These are phyloP conservation scores for Cucumis cinereus DNA, from an alignment of 306 rosid genomes.

Conservation along the genomic window DNA sequence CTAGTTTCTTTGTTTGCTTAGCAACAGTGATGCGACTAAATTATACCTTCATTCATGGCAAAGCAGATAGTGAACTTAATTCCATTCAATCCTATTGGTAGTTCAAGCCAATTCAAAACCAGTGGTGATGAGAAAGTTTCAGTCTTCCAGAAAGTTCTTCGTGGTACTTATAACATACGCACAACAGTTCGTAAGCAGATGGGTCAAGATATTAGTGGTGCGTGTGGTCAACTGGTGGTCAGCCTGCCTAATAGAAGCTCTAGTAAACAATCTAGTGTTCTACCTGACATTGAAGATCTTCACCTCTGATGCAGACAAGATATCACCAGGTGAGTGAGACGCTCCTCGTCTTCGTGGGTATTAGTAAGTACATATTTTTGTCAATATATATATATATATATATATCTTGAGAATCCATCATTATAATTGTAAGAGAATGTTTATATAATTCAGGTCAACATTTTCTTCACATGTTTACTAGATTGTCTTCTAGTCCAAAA, in stretches of 20 bases:
- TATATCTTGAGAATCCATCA: neutral
- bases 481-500: neutral
- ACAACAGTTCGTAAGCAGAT: conserved; percentile 83
- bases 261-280: conserved; percentile 21
- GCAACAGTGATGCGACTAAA: neutral
- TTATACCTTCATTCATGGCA: conserved; percentile 16
- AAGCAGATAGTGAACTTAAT: conserved; percentile 84
- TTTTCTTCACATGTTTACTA: neutral
- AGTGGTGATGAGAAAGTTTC: conserved; percentile 56
- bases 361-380: neutral
- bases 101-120: conserved; percentile 60
- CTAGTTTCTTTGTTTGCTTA: neutral
- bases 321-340: conserved; percentile 15
- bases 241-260: conserved; percentile 39
- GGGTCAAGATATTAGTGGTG: conserved; percentile 97
- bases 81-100: conserved; percentile 91
- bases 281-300: conserved; percentile 91
- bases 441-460: neutral
- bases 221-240: conserved; percentile 95
- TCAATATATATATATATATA: neutral
- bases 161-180: conserved; percentile 69
- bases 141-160: conserved; percentile 59
- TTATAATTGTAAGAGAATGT: neutral
- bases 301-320: conserved; percentile 23
- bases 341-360: neutral